Conservation (phyloP, 2,329 filamentous ascomycete species). For the Thielaviopsis punctulata region DNA sequence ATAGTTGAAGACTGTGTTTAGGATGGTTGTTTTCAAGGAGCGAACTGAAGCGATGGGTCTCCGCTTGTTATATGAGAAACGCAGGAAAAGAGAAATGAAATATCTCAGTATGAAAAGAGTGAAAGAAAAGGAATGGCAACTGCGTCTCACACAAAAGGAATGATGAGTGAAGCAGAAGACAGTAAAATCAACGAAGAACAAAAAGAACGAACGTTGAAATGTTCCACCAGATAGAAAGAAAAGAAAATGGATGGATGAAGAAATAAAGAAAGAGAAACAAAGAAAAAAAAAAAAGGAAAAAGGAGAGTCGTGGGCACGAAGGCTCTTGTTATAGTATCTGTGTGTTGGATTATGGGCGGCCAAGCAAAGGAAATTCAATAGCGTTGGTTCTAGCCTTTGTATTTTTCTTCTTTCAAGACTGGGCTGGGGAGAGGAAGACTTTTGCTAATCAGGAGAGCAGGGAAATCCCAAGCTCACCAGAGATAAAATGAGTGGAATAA, state of each 20-base stretch:
- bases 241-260: background rate
- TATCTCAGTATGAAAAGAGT: background rate
- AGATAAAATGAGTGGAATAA: background rate
- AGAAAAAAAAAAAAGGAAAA: background rate
- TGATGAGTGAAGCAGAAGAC: slow-evolving; percentile 5
- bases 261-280: background rate
- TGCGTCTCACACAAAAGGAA: slow-evolving; percentile 1
- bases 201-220: background rate
- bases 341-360: background rate
- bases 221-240: background rate
- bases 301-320: background rate
- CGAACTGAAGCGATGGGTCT: background rate
- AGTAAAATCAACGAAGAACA: background rate
- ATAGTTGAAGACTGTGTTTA: background rate
- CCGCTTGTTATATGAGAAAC: background rate
- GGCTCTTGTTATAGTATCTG: background rate
- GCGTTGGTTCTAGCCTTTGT: no score
- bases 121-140: background rate
- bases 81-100: background rate
- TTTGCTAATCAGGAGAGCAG: background rate
- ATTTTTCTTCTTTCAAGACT: background rate
- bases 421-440: no score
- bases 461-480: background rate
- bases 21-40: background rate
- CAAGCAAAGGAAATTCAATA: background rate